phyloP scores from a whole-genome alignment of 1,284 basidiomycete species.

The Sporisorium scitamineum region DNA sequence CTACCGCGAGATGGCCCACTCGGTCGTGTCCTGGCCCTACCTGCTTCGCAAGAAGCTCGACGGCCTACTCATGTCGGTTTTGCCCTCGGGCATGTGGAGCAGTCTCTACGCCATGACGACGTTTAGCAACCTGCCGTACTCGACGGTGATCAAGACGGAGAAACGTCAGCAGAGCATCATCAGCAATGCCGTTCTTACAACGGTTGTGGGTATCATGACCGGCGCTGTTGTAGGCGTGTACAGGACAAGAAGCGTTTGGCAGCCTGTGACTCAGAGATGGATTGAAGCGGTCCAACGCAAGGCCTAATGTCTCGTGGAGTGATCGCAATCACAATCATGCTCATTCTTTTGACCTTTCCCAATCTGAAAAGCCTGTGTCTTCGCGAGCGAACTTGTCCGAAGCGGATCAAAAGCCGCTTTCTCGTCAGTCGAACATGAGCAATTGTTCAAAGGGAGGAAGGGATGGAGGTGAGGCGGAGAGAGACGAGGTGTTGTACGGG shows the following conservation, averaged over 20 bases:
- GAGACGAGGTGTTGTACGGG: too few relatives aligned
- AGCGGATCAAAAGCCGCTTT: too few relatives aligned
- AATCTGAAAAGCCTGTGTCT: too few relatives aligned
- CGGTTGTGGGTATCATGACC: conserved; percentile 7
- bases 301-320: neutral
- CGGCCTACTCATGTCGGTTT: conserved; percentile 73
- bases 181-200: conserved; percentile 9
- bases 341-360: too few relatives aligned
- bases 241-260: conserved; percentile 31
- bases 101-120: conserved; percentile 97
- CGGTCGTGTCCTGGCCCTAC: conserved; percentile 85
- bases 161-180: conserved; percentile 73
- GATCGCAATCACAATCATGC: too few relatives aligned
- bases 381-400: too few relatives aligned
- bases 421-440: too few relatives aligned
- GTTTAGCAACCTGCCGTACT: conserved; percentile 93
- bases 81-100: conserved; percentile 85
- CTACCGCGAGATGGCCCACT: conserved; percentile 95
- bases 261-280: conserved; percentile 26
- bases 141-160: conserved; percentile 77
- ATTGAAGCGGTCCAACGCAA: conserved; percentile 20
- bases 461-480: too few relatives aligned
- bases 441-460: too few relatives aligned
- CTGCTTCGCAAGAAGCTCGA: conserved; percentile 85
- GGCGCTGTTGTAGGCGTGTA: conserved; percentile 23